Conservation (phyloP, 2,329 filamentous ascomycete genomes). For the Podosphaera xanthii region DNA sequence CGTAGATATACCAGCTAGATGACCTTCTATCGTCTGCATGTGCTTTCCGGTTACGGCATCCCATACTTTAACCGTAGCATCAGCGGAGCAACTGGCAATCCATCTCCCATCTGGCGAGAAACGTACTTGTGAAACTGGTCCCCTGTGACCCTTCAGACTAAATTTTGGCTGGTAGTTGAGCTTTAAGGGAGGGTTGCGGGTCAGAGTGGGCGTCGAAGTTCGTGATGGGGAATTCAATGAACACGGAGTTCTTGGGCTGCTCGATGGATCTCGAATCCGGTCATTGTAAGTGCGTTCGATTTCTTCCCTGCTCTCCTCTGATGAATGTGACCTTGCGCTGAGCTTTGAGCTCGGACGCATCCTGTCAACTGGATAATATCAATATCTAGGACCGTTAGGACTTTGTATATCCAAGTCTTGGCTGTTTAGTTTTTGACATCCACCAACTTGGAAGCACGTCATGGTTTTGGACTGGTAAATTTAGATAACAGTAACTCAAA, state of each 20-base stretch:
- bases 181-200: constrained; percentile 10
- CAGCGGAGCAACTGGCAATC: constrained; percentile 77
- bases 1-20: constrained; percentile 78
- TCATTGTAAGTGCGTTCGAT: constrained; percentile 12
- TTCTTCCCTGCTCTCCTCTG: constrained; percentile 13
- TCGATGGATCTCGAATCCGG: constrained; percentile 9
- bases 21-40: constrained; percentile 75
- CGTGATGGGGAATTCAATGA: constrained; percentile 11
- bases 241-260: constrained; percentile 8
- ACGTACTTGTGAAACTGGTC: constrained; percentile 61
- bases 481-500: no score
- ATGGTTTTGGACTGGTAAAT: no score
- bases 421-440: no score
- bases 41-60: constrained; percentile 54
- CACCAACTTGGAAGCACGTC: no score
- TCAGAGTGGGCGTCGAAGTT: constrained; percentile 5
- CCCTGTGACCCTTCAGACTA: constrained; percentile 53
- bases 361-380: no score
- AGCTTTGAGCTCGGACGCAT: constrained; percentile 2
- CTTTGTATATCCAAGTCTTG: no score
- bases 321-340: constrained; percentile 10
- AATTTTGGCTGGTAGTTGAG: constrained; percentile 32
- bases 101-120: constrained; percentile 79
- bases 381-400: no score
- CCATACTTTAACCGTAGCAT: constrained; percentile 84